Conservation (phyloP, 805 yeast genomes). For the Zygosaccharomyces lentus region DNA sequence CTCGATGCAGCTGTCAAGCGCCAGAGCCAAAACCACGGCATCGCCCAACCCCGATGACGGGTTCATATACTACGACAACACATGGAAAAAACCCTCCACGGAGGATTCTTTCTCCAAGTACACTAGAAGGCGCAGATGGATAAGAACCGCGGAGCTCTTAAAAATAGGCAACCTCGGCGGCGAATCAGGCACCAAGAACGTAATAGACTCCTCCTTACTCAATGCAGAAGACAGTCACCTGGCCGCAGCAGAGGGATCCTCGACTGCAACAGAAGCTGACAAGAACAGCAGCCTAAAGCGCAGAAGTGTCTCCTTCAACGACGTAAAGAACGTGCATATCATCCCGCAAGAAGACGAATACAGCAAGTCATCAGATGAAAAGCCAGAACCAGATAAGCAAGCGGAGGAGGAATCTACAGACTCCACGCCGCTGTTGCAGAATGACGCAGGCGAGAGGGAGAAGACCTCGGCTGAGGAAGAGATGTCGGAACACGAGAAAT, state of each 20-base stretch:
- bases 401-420: not conserved
- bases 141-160: slow-evolving; percentile 85
- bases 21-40: slow-evolving; percentile 51
- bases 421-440: not conserved
- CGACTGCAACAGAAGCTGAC: not conserved
- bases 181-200: slow-evolving; percentile 1
- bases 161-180: slow-evolving; percentile 15
- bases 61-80: slow-evolving; percentile 81
- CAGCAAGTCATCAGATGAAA: not conserved
- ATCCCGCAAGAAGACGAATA: slow-evolving; percentile 19
- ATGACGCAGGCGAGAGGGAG: not conserved
- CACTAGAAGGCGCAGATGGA: slow-evolving; percentile 94
- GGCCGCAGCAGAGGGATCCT: not conserved
- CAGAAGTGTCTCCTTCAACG: slow-evolving; percentile 35
- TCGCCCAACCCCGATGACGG: slow-evolving; percentile 81
- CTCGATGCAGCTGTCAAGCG: slow-evolving; percentile 63
- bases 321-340: slow-evolving; percentile 27
- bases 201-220: not conserved
- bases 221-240: not conserved
- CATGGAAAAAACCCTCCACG: slow-evolving; percentile 88
- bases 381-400: not conserved
- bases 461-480: not conserved
- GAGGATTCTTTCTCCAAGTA: slow-evolving; percentile 87
- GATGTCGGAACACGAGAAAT: not conserved
- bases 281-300: slow-evolving; percentile 6